Evolutionary conservation across 2,329 filamentous ascomycete genomes (phyloP), one percentile per base, ranked within the genome.

Genomic region (Hortaea sp.): DNA sequence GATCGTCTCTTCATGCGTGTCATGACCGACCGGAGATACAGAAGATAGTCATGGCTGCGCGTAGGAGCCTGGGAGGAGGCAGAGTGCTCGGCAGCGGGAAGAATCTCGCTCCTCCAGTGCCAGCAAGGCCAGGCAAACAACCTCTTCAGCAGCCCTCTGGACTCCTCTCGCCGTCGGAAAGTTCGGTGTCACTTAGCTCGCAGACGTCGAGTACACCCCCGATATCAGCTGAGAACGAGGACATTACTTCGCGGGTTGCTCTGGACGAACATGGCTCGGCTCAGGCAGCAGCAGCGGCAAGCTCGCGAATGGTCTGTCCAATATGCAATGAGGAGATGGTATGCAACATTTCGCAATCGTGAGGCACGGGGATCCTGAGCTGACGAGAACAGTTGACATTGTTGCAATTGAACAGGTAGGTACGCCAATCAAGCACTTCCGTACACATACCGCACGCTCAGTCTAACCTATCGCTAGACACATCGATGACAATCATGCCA

Each of bases 311-410:
- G 49, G 80, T 90, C 46, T 98, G 92, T 65, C 92, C 92, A n/a
- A 98, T 98, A 63, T 98, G 92, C 68, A 88, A 82, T 57, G 94
- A 97, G 69, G 89, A 95, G 67, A 98, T 98, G 92, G 88, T 92
- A 70, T 42, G 51, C 35, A 29, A 12, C 9, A 13, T 4, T 11
- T 40, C 29, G 10, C 38, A 20, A 40, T 12, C 38, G 20, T 30
- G 39, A 20, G 35, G 10, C 43, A 37, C 20, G 13, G 5, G 20
- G 4, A 20, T 20, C 20, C 4, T 20, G 20, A 6, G 50, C 64
- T 65, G 55, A 66, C 52, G 27, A 10, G 5, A 47, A 30, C 59
- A 94, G 87, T 76, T 97, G 61, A 97, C 92, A 10, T 70, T 98
- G 42, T 71, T 98, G 35, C 92, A 98, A 69, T 72, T 98, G 37